Evolutionary conservation across 2,329 filamentous ascomycete genomes (phyloP), one percentile per base, ranked within the genome.

Genomic region (Diaporthe sp.): DNA sequence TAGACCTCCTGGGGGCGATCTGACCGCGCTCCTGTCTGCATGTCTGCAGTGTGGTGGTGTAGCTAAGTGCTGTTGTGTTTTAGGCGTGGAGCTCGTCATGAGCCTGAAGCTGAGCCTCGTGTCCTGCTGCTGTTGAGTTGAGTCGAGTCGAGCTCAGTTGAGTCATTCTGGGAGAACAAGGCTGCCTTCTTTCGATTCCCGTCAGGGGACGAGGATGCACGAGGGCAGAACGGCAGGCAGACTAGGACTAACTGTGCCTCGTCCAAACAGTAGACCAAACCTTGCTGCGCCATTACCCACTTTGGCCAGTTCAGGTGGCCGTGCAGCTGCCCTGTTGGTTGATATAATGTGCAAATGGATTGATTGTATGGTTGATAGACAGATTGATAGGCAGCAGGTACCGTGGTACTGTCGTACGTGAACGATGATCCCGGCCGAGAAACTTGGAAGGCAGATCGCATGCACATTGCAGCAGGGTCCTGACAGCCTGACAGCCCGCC

Each of bases 231-330:
- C 37, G 25, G 37, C n/a, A 28, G 39, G 60, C 34, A 61, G 57
- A 37, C 57, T 61, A 25, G 22, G 25, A 39, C 44, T 34, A 13
- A 51, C 46, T 42, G 62, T 68, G 62, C 62, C 62, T 51, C 31
- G 65, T 70, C 65, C 44, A 70, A 28, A 55, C 65, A 70, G 34
- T 70, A 70, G 65, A 15, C 65, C 65, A 39, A 70, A 42, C 65
- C 65, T 70, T 55, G 34, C 49, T 28, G 34, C 25, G 46, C 49
- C 65, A 15, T 62, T 44, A 9, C 12, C 65, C 34, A 55, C 46
- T 39, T 25, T 53, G 22, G 12, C 28, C 22, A 15, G 2, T 12
- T 42, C 6, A n/a, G 10, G 22, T 25, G 3, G 37, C 37, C 37
- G 37, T 39, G 37, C 37, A 39, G 37, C 37, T 39, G 39, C n/a